Evolutionary conservation across 345 rosid species (phyloP), one percentile per base, ranked within the genome.

Genomic region (Syzygium oleosum): DNA sequence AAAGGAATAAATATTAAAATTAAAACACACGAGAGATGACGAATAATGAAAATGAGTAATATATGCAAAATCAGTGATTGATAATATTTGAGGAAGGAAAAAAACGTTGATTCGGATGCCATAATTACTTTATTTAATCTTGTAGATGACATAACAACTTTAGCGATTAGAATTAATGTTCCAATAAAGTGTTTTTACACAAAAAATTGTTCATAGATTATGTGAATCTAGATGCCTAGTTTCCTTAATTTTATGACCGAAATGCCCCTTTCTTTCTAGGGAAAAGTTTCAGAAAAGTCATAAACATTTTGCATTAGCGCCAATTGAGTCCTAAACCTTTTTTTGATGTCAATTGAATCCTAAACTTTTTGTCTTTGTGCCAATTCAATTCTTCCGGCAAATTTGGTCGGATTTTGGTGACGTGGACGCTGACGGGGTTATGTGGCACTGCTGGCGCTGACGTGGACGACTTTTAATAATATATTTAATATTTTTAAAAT

Each of bases 1-100:
- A n/a, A 65, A 31, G 5, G 12, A 68, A 8, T 9, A 2, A 63
- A 63, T 12, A 13, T 29, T 12, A 63, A n/a, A 14, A n/a, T n/a
- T 13, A n/a, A 56, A 59, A 59, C 2, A 12, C 0, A 0, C 38
- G 7, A n/a, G 73, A n/a, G 31, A 59, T 4, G 1, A 0, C 31
- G 5, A 5, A 27, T 2, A 12, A 27, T 27, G 27, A 6, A 14
- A 27, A 59, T 27, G 31, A 6, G 73, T 7, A n/a, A 12, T 14
- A n/a, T 63, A 6, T 63, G 19, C 73, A n/a, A 63, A 63, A n/a
- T n/a, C n/a, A 63, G 73, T 6, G 77, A 14, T 29, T 14, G 19
- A 63, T 21, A 29, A 63, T 63, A 63, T 29, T 13, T 16, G 4
- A 29, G 41, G 9, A 63, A 63, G 34, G 17, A n/a, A 29, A 61